These are phyloP conservation scores for Penicillium goetzii DNA, from an alignment of 495 filamentous ascomycete species.

Conservation along the genomic window DNA sequence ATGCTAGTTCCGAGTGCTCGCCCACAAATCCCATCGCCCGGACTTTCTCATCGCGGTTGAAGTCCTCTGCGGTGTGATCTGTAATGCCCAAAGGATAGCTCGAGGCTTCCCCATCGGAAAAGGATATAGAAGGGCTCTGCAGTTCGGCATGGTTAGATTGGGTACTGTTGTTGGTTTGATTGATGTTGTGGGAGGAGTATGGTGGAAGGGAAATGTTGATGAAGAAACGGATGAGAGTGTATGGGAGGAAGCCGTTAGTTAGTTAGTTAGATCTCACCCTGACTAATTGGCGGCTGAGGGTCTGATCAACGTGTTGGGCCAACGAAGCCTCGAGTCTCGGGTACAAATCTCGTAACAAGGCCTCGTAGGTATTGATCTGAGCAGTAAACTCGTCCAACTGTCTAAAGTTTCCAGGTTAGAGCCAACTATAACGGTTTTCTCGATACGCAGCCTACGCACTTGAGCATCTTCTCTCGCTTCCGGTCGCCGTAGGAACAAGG, in stretches of 20 bases:
- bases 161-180: not conserved
- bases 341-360: constrained; percentile 42
- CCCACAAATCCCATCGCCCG: constrained; percentile 63
- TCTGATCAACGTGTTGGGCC: constrained; percentile 43
- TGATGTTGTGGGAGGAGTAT: not conserved
- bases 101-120: constrained; percentile 2
- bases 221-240: not conserved
- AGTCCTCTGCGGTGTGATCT: constrained; percentile 62
- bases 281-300: constrained; percentile 30
- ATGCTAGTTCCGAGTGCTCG: constrained; percentile 64
- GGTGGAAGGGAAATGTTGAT: not conserved
- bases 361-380: constrained; percentile 41
- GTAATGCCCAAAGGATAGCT: constrained; percentile 25
- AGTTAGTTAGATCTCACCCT: constrained; percentile 18
- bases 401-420: constrained; percentile 25
- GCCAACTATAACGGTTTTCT: not conserved
- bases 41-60: constrained; percentile 54
- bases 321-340: constrained; percentile 37
- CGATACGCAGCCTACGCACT: constrained; percentile 40
- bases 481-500: constrained; percentile 60
- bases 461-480: constrained; percentile 61
- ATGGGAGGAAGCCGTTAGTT: constrained; percentile 3
- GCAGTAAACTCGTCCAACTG: constrained; percentile 45
- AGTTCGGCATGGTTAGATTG: constrained; percentile 9
- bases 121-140: not conserved